Conservation (phyloP, 345 rosid species). For the Aquilaria sinensis region DNA sequence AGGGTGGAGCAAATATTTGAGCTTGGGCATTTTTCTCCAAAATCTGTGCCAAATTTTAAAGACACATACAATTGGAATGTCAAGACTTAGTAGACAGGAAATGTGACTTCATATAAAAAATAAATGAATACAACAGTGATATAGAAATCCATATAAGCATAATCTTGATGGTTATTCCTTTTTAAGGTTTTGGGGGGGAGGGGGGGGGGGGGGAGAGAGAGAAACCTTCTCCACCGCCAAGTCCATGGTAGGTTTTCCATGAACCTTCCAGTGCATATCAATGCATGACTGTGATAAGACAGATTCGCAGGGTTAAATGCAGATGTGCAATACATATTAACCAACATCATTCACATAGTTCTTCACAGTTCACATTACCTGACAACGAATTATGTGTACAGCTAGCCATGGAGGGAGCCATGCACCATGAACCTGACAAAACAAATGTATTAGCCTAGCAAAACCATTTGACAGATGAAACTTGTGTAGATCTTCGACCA, state of each 20-base stretch:
- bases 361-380: conserved; percentile 35
- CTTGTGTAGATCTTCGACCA: no score
- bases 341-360: neutral
- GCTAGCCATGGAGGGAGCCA: conserved; percentile 99
- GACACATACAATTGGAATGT: conserved; percentile 7
- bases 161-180: no score
- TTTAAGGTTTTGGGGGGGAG: no score
- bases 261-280: conserved; percentile 59
- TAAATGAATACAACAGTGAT: no score
- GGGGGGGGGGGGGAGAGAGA: neutral
- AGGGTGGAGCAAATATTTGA: conserved; percentile 85
- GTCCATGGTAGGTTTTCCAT: conserved; percentile 78
- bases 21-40: conserved; percentile 58
- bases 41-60: conserved; percentile 36
- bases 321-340: neutral
- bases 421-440: conserved; percentile 74
- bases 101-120: no score
- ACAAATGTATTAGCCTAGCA: conserved; percentile 14
- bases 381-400: conserved; percentile 32
- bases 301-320: conserved; percentile 6
- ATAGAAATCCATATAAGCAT: no score
- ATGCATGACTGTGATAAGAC: conserved; percentile 32
- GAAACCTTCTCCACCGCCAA: conserved; percentile 49
- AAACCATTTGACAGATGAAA: no score
- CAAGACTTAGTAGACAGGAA: no score